Conservation (phyloP, 495 filamentous ascomycete species). For the Mycothermus thermophilus region DNA sequence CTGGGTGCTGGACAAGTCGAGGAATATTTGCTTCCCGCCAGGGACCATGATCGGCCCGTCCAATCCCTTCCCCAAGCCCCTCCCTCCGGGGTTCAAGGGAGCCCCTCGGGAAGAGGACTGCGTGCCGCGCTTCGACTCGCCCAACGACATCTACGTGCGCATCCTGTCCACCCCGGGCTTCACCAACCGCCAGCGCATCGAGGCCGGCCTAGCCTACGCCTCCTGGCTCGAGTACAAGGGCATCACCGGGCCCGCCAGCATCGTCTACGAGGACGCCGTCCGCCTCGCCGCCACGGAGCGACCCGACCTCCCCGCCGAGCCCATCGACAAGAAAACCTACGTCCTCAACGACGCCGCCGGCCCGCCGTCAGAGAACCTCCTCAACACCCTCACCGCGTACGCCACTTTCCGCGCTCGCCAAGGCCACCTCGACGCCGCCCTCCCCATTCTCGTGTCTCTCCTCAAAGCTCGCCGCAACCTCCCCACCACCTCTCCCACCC, state of each 20-base stretch:
- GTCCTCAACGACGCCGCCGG: slow-evolving; percentile 40
- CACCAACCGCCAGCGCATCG: slow-evolving; percentile 54
- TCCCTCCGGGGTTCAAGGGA: slow-evolving; percentile 42
- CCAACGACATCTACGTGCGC: slow-evolving; percentile 61
- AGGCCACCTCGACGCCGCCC: slow-evolving; percentile 45
- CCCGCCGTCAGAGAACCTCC: slow-evolving; percentile 52
- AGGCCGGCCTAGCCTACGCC: slow-evolving; percentile 67
- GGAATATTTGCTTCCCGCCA: slow-evolving; percentile 49
- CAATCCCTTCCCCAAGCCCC: slow-evolving; percentile 64
- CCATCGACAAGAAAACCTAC: slow-evolving; percentile 47
- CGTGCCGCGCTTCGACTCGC: slow-evolving; percentile 43
- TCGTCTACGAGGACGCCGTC: slow-evolving; percentile 16
- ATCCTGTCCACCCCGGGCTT: slow-evolving; percentile 68
- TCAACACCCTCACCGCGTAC: slow-evolving; percentile 59
- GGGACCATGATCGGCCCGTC: slow-evolving; percentile 65
- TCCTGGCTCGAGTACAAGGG: slow-evolving; percentile 72
- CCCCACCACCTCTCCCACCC: slow-evolving; percentile 7
- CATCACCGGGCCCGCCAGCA: slow-evolving; percentile 21
- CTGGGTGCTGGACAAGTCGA: slow-evolving; percentile 53
- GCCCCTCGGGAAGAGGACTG: slow-evolving; percentile 61
- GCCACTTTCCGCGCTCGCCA: slow-evolving; percentile 61
- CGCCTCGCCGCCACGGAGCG: slow-evolving; percentile 19
- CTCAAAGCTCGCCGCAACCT: slow-evolving; percentile 52
- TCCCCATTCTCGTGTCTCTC: slow-evolving; percentile 78
- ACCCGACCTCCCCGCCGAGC: slow-evolving; percentile 18